Percentiles rank a stretch among this genome's conserved stretches.
These are phyloP conservation scores for Asclepias syriaca DNA, from an alignment of 257 asterid species.

Conservation along the genomic window DNA sequence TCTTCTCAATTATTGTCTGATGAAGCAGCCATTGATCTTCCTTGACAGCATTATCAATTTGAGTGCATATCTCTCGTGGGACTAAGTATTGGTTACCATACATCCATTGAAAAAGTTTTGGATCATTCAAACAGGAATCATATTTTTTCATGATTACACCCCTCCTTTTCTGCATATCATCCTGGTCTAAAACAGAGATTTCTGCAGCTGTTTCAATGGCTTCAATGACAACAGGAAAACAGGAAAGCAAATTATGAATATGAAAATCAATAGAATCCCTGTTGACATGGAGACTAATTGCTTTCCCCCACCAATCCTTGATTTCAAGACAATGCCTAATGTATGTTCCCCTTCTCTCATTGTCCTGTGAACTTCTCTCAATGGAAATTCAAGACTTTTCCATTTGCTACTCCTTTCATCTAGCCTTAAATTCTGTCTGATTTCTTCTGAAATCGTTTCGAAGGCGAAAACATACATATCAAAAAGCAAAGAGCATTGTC, in stretches of 20 bases:
- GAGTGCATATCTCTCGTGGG: constrained; percentile 46
- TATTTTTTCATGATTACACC: constrained; percentile 48
- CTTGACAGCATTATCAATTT: constrained; percentile 49
- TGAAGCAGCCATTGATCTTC: constrained; percentile 70
- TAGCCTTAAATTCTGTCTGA: constrained; percentile 50
- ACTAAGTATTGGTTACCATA: constrained; percentile 66
- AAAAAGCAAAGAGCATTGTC: constrained; percentile 64
- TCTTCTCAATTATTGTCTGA: constrained; percentile 40
- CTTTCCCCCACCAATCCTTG: constrained; percentile 84
- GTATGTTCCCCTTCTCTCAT: constrained; percentile 67
- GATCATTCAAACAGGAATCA: constrained; percentile 50
- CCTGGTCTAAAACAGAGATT: constrained; percentile 54
- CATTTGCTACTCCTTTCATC: constrained; percentile 65
- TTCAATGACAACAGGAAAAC: constrained; percentile 76
- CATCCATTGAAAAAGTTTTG: constrained; percentile 54
- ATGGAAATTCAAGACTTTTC: constrained; percentile 71
- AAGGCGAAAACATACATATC: constrained; percentile 61
- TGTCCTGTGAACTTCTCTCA: constrained; percentile 66
- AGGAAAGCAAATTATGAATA: constrained; percentile 62
- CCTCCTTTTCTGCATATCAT: constrained; percentile 58
- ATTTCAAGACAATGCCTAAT: constrained; percentile 53
- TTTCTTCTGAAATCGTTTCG: constrained; percentile 57
- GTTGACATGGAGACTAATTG: constrained; percentile 58
- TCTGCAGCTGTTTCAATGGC: constrained; percentile 87
- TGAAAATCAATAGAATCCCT: constrained; percentile 64